Base-by-base conservation (phyloP, 495 filamentous ascomycete genomes). In the Sabuloglossum arenarium region DNA sequence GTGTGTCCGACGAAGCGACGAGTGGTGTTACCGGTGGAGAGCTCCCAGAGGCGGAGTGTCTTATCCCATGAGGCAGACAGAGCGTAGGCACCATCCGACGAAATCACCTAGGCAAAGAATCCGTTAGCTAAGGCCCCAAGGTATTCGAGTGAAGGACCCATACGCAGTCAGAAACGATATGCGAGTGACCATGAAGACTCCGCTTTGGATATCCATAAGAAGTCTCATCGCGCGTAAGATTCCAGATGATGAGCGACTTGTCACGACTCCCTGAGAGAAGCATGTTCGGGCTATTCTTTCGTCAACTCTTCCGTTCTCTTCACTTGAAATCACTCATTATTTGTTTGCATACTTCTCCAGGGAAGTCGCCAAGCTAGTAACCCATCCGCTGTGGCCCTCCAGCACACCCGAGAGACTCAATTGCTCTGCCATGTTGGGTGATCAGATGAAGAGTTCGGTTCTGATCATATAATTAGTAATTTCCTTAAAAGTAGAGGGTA, bases 151-250 rank as follows among this genome's bases (percentile, higher is more conserved):
- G 14, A 9, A 34, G 28, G 8, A 29, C 1, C 59, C 86, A 65
- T 91, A 97, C 91, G 76, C 91, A 99, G 83, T 99, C 91, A 69
- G 91, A 99, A 71, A 99, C 91, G 72, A 99, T 97, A 82, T 99
- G 91, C 62, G 87, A 94, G 80, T 99, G 91, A 68, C 91, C 91
- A 76, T 94, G 83, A 59, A 99, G 87, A 67, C 84, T 87, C 72
- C 91, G 85, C 81, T 97, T 97, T 67, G 91, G 91, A 81, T 94
- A 94, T 64, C 91, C 91, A 76, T 95, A 97, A 65, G 82, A 79
- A 70, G 83, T 80, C 74, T 97, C 91, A 71, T 99, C 91, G 72
- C 91, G 90, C 72, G 91, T 97, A 64, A 99, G 82, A 83, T 94
- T 94, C 91, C 91, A 99, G 81, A 99, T 90, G 76, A 99, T 99